Evolutionary conservation across 352 stramenopile genomes (phyloP).

Genomic region (Phytophthora tubulina): DNA sequence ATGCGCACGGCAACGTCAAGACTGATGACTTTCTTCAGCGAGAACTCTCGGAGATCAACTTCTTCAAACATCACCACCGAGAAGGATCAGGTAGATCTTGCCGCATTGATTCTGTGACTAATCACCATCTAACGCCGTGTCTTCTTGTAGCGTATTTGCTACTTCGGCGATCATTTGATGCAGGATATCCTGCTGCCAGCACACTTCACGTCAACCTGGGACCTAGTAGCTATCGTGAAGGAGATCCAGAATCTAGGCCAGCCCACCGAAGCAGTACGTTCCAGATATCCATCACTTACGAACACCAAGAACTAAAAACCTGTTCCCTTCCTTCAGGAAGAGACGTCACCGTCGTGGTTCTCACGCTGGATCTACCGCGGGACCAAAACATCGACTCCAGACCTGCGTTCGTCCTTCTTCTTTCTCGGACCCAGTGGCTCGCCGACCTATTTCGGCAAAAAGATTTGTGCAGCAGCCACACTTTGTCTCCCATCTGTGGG

Average conservation of each 20-base stretch:
- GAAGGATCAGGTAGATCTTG: conserved; percentile 28
- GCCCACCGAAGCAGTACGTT: conserved; percentile 40
- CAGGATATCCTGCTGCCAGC: conserved; percentile 54
- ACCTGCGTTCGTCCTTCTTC: conserved; percentile 59
- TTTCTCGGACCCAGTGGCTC: conserved; percentile 59
- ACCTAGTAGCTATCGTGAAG: conserved; percentile 58
- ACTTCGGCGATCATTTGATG: conserved; percentile 64
- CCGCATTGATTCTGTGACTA: background rate
- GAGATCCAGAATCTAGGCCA: conserved; percentile 58
- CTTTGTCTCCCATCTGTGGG: conserved; percentile 59
- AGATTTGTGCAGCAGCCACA: conserved; percentile 45
- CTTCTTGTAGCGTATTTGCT: conserved; percentile 51
- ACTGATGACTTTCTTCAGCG: conserved; percentile 47
- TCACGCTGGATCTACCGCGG: conserved; percentile 36
- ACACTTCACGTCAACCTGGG: conserved; percentile 48
- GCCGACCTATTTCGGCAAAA: conserved; percentile 53
- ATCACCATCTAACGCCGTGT: background rate
- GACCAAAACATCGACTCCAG: conserved; percentile 23
- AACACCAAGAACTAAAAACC: background rate
- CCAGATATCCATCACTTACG: background rate
- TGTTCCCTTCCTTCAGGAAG: conserved; percentile 14
- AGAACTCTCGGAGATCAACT: conserved; percentile 23
- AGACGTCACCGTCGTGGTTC: conserved; percentile 33
- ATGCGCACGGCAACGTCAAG: conserved; percentile 57
- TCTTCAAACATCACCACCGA: conserved; percentile 11